Evolutionary conservation across 495 filamentous ascomycete genomes (phyloP), one percentile per base, ranked within the genome.

Genomic region (Penicillium bialowiezense): DNA sequence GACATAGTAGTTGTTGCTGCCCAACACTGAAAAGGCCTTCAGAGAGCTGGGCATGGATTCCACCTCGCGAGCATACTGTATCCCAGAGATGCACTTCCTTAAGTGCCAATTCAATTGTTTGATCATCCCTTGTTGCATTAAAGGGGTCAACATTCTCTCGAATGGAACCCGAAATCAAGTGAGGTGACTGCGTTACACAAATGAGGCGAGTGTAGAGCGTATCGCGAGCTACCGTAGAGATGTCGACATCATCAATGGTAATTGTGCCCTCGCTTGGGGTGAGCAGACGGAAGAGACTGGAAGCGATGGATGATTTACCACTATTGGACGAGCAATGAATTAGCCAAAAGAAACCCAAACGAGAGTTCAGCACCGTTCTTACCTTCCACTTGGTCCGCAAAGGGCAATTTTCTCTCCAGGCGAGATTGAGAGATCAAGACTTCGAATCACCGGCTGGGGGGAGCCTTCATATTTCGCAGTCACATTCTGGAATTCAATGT

Each of bases 221-320:
- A 26, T 4, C 3, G 23, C 23, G 23, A 4, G 23, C 4, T 8
- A 26, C 4, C 4, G 23, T 26, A 8, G 23, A 4, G 23, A 26
- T 26, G 8, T 26, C 23, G 23, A 26, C 23, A 4, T 8, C 23
- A 8, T 26, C 23, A 8, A 26, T 26, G 23, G 8, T 26, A 8
- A 26, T n/a, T n/a, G n/a, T 26, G 23, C 23, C 4, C 23, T 3
- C 3, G 23, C 8, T 8, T 26, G 23, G 3, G 23, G 23, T 26
- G n/a, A 64, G 32, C 32, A 64, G 46, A 7, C 48, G 55, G 2
- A 61, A 60, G 8, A 79, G 48, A 8, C 63, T 23, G 7, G 67
- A 57, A 2, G 76, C 54, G 5, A 75, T 36, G 7, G 70, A 68
- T 36, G 60, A 66, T 48, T 74, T 74, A 10, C n/a, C n/a, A n/a